Conservation (phyloP, 2,329 filamentous ascomycete genomes). For the Aspergillaceae sp. region DNA sequence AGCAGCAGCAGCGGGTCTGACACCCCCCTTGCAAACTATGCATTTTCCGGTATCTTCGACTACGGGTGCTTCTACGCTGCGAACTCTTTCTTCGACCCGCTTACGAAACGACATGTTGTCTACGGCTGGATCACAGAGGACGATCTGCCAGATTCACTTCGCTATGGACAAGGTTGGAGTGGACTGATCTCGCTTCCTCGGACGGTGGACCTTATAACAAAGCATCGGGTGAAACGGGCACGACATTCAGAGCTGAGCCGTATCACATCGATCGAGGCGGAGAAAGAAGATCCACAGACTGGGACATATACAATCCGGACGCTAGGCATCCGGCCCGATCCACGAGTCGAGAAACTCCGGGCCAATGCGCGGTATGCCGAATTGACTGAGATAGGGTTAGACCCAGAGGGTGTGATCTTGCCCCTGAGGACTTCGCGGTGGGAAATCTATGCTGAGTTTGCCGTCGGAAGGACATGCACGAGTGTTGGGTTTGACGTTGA, state of each 20-base stretch:
- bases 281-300: constrained; percentile 7
- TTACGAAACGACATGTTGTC: constrained; percentile 33
- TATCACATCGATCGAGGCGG: constrained; percentile 36
- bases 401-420: not conserved
- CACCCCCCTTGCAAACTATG: constrained; percentile 22
- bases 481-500: constrained; percentile 23
- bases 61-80: constrained; percentile 44
- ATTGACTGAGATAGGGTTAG: constrained; percentile 3
- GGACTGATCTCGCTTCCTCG: constrained; percentile 42
- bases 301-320: constrained; percentile 36
- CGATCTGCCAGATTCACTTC: constrained; percentile 36
- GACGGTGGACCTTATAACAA: constrained; percentile 34
- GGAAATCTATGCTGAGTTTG: constrained; percentile 21
- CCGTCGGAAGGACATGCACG: constrained; percentile 16
- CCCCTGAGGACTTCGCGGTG: constrained; percentile 12
- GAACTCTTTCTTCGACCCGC: constrained; percentile 42
- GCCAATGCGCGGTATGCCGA: constrained; percentile 8
- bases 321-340: constrained; percentile 30
- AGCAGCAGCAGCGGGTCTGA: too few relatives aligned
- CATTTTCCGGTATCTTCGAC: constrained; percentile 41
- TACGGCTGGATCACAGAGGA: constrained; percentile 48
- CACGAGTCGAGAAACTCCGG: constrained; percentile 21
- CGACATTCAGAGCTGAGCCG: constrained; percentile 28
- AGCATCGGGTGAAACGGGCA: constrained; percentile 30
- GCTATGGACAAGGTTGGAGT: constrained; percentile 43